Evolutionary conservation across 129 eudicot species (phyloP), one percentile per base, ranked within the genome.

Genomic region (Kitagawia praeruptora): DNA sequence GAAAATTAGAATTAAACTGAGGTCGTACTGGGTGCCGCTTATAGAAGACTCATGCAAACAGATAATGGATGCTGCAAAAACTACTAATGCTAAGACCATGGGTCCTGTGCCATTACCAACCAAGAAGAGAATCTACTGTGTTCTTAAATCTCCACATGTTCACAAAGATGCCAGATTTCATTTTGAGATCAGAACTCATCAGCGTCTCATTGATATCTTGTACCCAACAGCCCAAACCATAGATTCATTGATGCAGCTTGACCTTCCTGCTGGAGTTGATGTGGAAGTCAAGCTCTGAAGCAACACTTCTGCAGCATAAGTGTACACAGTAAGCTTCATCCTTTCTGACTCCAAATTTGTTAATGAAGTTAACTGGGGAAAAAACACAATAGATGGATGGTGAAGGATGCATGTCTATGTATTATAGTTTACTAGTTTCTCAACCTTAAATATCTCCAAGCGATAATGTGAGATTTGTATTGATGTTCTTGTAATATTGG

Each of bases 21-120:
- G 96, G 82, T 92, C 98, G 28, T 96, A 90, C 77, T 90, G 89
- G 92, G 97, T 87, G 72, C 97, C 95, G 9, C 81, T 96, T 75
- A 90, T 92, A 18, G 99, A 96, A 72, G 97, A 96, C 81, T 92
- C 99, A 5, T 92, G 97, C 87, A 96, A 92, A 84, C 93, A 95
- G 83, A 95, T 95, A 53, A 75, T 96, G 95, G 99, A 96, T 77
- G 98, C 97, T 25, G 97, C 99, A 40, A 89, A 86, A 73, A 90
- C 89, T 3, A 87, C 98, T 14, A 92, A 92, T 77, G 99, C 98
- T 44, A 90, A 88, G 82, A 90, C 93, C 53, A 83, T 90, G 91
- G 99, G 98, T 4, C 99, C 93, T 0, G 95, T 96, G 38, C 99
- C 99, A 15, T 74, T 96, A 41, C 98, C 98, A 34, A 92, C 98